phyloP scores from a whole-genome alignment of 2,329 filamentous ascomycete species.

The Kalmusia sp. region DNA sequence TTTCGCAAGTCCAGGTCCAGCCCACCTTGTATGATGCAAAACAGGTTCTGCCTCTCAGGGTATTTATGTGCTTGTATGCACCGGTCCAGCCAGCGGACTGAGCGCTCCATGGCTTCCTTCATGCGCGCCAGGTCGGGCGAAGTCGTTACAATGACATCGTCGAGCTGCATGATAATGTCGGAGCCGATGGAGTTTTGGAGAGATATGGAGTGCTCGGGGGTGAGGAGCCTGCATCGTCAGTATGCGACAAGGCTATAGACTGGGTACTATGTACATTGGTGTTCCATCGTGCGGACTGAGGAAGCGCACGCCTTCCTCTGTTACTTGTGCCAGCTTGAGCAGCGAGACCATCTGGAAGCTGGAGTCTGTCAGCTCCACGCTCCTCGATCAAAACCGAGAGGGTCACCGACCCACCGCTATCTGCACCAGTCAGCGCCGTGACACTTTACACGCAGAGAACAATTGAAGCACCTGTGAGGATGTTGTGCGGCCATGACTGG shows the following conservation, averaged over 20 bases:
- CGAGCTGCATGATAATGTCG: slow-evolving; percentile 99
- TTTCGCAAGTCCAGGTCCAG: slow-evolving; percentile 85
- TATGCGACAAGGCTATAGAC: slow-evolving; percentile 1
- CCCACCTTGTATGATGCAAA: slow-evolving; percentile 98
- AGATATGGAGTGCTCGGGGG: slow-evolving; percentile 94
- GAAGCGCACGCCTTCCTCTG: slow-evolving; percentile 94
- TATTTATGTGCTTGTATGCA: slow-evolving; percentile 91
- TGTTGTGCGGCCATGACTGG: slow-evolving; percentile 94
- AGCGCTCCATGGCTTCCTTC: slow-evolving; percentile 92
- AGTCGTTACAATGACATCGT: slow-evolving; percentile 96
- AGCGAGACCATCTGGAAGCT: slow-evolving; percentile 99
- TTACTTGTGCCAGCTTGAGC: slow-evolving; percentile 89
- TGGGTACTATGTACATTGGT: slow-evolving; percentile 73
- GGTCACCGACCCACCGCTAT: slow-evolving; percentile 55
- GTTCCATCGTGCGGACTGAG: slow-evolving; percentile 94
- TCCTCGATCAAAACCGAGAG: slow-evolving; percentile 12
- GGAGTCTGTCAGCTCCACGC: slow-evolving; percentile 21
- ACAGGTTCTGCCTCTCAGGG: slow-evolving; percentile 85
- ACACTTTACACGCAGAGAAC: background rate
- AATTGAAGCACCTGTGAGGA: slow-evolving; percentile 70
- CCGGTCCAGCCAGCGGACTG: slow-evolving; percentile 92
- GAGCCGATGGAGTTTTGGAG: slow-evolving; percentile 97
- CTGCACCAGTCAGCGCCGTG: slow-evolving; percentile 41
- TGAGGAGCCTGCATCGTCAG: slow-evolving; percentile 69
- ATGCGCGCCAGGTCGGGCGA: slow-evolving; percentile 89